A percentile compares a stretch with the other conserved stretches of the same genome.
Conservation (phyloP, 2,329 filamentous ascomycete genomes). For the Mollisiaceae sp. region DNA sequence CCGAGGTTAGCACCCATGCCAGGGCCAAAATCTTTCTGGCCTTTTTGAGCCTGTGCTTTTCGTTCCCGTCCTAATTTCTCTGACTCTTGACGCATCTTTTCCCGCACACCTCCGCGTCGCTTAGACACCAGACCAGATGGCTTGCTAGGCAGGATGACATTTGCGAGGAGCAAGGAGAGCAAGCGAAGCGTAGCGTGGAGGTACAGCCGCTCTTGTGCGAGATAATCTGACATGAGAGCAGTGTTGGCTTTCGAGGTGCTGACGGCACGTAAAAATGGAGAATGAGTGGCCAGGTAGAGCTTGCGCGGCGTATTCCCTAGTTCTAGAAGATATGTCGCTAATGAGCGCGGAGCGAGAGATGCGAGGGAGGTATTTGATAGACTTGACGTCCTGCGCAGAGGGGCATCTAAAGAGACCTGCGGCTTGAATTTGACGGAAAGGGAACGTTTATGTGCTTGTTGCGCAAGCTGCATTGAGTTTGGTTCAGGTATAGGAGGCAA, state of each 20-base stretch:
- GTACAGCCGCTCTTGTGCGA: slow-evolving; percentile 69
- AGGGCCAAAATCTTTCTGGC: slow-evolving; percentile 9
- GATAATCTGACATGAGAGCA: slow-evolving; percentile 5
- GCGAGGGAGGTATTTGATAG: neutral
- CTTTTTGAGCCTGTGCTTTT: slow-evolving; percentile 1
- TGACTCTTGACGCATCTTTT: neutral
- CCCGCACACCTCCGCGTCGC: neutral
- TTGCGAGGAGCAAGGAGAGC: slow-evolving; percentile 65
- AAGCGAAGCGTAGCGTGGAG: slow-evolving; percentile 73
- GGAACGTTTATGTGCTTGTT: neutral
- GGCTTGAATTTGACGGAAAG: neutral
- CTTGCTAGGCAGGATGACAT: slow-evolving; percentile 57
- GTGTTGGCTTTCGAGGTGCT: neutral
- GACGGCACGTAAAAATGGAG: neutral
- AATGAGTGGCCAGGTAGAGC: slow-evolving; percentile 16
- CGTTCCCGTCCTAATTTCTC: slow-evolving; percentile 21
- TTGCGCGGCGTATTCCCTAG: slow-evolving; percentile 8
- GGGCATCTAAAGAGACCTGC: neutral
- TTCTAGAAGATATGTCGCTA: neutral
- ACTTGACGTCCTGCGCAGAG: neutral
- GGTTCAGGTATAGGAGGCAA: neutral
- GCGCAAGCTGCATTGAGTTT: neutral
- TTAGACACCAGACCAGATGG: neutral
- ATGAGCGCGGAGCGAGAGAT: slow-evolving; percentile 1
- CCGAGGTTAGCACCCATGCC: slow-evolving; percentile 12